A percentile compares a stretch with the other conserved stretches of the same genome.
These are phyloP conservation scores for Voacanga thouarsii DNA, from an alignment of 257 asterid genomes.

Conservation along the genomic window DNA sequence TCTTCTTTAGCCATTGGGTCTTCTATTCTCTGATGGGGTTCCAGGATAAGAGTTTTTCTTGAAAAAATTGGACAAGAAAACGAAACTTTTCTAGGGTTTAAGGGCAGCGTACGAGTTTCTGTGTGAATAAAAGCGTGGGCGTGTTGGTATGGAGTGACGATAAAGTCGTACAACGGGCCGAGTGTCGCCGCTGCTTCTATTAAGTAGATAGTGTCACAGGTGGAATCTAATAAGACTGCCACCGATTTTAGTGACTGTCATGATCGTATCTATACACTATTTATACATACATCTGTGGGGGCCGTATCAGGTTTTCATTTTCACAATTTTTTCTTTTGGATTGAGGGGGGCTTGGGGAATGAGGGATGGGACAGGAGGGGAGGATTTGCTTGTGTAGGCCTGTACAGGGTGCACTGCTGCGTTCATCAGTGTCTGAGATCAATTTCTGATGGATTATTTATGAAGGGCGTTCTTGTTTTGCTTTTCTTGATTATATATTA, in stretches of 20 bases:
- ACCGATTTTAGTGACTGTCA: slow-evolving; percentile 6
- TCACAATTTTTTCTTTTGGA: background rate
- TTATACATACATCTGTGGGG: background rate
- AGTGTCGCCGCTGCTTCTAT: slow-evolving; percentile 5
- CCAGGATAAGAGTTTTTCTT: slow-evolving; percentile 8
- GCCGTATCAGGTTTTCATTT: background rate
- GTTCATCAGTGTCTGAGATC: slow-evolving; percentile 5
- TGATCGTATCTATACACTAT: background rate
- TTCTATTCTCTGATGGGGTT: background rate
- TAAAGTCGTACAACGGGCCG: slow-evolving; percentile 2
- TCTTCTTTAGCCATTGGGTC: slow-evolving; percentile 28
- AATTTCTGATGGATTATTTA: background rate
- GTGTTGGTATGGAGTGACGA: background rate
- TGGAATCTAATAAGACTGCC: slow-evolving; percentile 25
- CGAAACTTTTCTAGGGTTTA: slow-evolving; percentile 6
- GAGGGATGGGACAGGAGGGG: background rate
- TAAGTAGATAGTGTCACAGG: slow-evolving; percentile 22
- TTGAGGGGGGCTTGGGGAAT: background rate
- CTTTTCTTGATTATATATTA: background rate
- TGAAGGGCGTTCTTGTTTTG: background rate
- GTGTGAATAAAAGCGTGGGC: background rate
- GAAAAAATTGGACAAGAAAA: background rate
- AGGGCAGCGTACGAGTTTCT: background rate
- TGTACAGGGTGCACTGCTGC: background rate
- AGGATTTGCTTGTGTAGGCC: background rate